Percentiles rank a stretch among this genome's conserved stretches.
These are phyloP conservation scores for Athelia sp. DNA, from an alignment of 1,284 basidiomycete species.

Conservation along the genomic window DNA sequence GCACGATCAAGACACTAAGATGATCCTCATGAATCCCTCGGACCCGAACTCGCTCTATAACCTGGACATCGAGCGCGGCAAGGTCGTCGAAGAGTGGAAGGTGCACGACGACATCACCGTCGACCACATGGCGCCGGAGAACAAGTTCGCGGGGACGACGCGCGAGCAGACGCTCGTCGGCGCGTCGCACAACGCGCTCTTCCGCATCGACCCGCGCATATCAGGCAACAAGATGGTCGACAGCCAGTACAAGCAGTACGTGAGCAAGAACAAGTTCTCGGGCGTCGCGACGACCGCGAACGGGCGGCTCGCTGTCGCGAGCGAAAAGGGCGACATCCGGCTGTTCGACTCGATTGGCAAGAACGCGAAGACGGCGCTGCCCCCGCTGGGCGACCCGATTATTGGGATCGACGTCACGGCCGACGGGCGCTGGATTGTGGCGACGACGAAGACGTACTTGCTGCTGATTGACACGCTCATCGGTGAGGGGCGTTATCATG, in stretches of 20 bases:
- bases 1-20: conserved; percentile 94
- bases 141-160: conserved; percentile 94
- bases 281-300: conserved; percentile 84
- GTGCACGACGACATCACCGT: conserved; percentile 87
- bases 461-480: conserved; percentile 95
- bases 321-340: conserved; percentile 95
- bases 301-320: conserved; percentile 90
- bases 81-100: conserved; percentile 99
- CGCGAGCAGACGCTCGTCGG: conserved; percentile 92
- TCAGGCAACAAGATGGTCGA: conserved; percentile 93
- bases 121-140: conserved; percentile 87
- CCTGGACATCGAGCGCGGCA: conserved; percentile 94
- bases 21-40: conserved; percentile 88
- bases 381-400: conserved; percentile 94
- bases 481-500: conserved; percentile 85
- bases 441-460: conserved; percentile 93
- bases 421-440: conserved; percentile 92
- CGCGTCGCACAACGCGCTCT: conserved; percentile 89
- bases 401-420: conserved; percentile 93
- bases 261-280: conserved; percentile 93
- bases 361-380: conserved; percentile 98
- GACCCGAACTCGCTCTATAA: conserved; percentile 86
- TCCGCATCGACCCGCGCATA: conserved; percentile 95
- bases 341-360: conserved; percentile 96
- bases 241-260: conserved; percentile 95